Conservation (phyloP, 768 basidiomycete genomes). For the Suillus brevipes region DNA sequence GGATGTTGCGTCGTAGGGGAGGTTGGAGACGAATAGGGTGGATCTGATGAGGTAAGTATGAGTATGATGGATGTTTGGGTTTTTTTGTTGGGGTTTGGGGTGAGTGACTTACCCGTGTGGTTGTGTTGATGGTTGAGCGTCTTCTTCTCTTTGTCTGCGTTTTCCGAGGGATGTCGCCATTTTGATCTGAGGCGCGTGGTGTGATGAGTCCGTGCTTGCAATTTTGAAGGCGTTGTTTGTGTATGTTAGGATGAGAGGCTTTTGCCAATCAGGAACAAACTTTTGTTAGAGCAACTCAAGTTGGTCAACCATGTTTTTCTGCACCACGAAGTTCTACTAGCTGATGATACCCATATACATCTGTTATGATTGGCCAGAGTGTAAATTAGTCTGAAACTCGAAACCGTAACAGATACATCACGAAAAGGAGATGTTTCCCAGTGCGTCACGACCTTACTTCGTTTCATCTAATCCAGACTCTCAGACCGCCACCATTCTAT, state of each 20-base stretch:
- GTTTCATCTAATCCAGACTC: background rate
- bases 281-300: background rate
- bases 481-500: background rate
- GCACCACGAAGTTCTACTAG: background rate
- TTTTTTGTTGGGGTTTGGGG: too few relatives aligned
- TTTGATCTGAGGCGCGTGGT: background rate
- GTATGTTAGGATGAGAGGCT: slow-evolving; percentile 1
- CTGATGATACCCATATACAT: background rate
- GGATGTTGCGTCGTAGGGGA: slow-evolving; percentile 89
- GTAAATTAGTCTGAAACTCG: background rate
- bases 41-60: slow-evolving; percentile 56
- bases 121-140: slow-evolving; percentile 9
- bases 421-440: background rate
- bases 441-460: background rate
- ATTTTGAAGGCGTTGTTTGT: slow-evolving; percentile 6
- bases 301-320: background rate
- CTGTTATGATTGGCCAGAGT: background rate
- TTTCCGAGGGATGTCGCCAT: slow-evolving; percentile 26
- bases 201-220: background rate
- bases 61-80: too few relatives aligned
- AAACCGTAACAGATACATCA: background rate
- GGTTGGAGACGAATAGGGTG: slow-evolving; percentile 90
- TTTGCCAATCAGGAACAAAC: background rate
- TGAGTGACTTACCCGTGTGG: slow-evolving; percentile 24
- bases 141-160: slow-evolving; percentile 28